Evolutionary conservation across 2,329 filamentous ascomycete genomes (phyloP).

Genomic region (Verruconis gallopava): DNA sequence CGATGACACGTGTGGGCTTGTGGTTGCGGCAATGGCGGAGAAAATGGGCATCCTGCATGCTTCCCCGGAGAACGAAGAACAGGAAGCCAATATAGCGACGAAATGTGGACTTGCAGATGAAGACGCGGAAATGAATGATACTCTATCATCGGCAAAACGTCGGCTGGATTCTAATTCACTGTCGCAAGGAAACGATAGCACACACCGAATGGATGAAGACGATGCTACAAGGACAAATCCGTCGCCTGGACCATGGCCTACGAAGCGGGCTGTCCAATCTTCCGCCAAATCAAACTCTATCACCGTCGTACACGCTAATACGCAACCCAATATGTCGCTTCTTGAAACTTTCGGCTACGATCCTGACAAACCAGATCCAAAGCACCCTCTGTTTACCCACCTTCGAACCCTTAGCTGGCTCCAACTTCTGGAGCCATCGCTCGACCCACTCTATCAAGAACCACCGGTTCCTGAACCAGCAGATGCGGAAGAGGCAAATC

Average conservation of each 20-base stretch:
- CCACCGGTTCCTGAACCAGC: slow-evolving; percentile 40
- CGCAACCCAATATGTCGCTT: slow-evolving; percentile 75
- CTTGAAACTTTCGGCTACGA: slow-evolving; percentile 87
- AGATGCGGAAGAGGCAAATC: slow-evolving; percentile 29
- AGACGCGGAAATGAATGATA: slow-evolving; percentile 16
- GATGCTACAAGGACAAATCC: not conserved
- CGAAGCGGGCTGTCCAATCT: slow-evolving; percentile 19
- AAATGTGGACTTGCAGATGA: not conserved
- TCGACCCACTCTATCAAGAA: slow-evolving; percentile 62
- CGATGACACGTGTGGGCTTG: slow-evolving; percentile 73
- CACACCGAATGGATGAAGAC: not conserved
- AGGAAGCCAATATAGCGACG: not conserved
- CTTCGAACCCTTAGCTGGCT: slow-evolving; percentile 84
- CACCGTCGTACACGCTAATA: slow-evolving; percentile 68
- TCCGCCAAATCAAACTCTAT: slow-evolving; percentile 61
- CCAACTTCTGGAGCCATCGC: slow-evolving; percentile 65
- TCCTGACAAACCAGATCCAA: slow-evolving; percentile 42
- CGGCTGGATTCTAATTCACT: no score
- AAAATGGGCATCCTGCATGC: slow-evolving; percentile 70
- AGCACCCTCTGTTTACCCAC: slow-evolving; percentile 69
- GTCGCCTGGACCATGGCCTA: not conserved
- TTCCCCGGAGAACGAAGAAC: slow-evolving; percentile 16
- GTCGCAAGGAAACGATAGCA: not conserved
- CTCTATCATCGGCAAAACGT: slow-evolving; percentile 2
- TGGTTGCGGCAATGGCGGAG: slow-evolving; percentile 76